A percentile compares a stretch with the other conserved stretches of the same genome.
phyloP scores from a whole-genome alignment of 1,284 basidiomycete species.

The Ustilago bromivora region DNA sequence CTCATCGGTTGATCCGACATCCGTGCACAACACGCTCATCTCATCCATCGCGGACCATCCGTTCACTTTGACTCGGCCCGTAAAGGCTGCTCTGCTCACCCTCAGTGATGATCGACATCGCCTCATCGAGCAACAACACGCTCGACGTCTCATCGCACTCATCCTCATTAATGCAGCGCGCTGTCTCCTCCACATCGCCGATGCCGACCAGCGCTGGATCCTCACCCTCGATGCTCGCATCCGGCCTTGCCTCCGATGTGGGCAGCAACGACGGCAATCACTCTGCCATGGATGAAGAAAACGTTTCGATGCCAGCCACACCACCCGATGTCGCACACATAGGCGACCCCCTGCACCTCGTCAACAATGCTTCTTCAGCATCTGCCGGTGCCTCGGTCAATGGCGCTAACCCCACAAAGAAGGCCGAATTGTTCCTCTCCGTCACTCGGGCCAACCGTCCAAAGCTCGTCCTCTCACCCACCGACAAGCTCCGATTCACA shows the following conservation, averaged over 20 bases:
- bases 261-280: constrained; percentile 5
- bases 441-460: constrained; percentile 18
- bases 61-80: background rate
- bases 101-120: constrained; percentile 12
- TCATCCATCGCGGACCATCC: background rate
- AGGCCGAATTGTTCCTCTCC: constrained; percentile 35
- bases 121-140: constrained; percentile 3
- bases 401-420: constrained; percentile 9
- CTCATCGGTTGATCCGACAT: background rate
- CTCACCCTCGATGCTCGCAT: constrained; percentile 32
- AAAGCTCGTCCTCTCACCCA: constrained; percentile 31
- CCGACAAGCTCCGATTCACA: constrained; percentile 32
- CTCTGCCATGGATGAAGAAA: constrained; percentile 36
- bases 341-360: constrained; percentile 13
- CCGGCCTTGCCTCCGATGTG: constrained; percentile 24
- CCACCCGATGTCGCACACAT: constrained; percentile 29
- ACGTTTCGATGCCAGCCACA: constrained; percentile 42
- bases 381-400: constrained; percentile 20
- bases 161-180: constrained; percentile 27
- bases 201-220: constrained; percentile 30
- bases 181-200: constrained; percentile 17
- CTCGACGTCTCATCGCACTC: constrained; percentile 2
- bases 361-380: constrained; percentile 10
- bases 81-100: background rate
- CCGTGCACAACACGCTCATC: background rate